phyloP scores from a whole-genome alignment of 306 rosid species.

The Cicer arietinum region DNA sequence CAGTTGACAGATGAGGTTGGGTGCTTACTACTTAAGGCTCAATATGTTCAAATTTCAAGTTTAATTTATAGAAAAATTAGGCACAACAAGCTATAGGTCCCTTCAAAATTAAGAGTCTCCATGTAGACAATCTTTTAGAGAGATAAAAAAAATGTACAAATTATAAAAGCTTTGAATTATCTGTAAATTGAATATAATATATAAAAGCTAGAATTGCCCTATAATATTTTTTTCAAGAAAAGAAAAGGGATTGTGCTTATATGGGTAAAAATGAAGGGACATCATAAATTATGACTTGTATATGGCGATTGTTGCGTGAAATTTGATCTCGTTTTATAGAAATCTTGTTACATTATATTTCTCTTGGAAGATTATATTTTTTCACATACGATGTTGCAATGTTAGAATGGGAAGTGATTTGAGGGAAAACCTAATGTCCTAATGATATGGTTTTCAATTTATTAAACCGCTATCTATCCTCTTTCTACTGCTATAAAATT shows the following conservation, averaged over 20 bases:
- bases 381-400: background rate
- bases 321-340: background rate
- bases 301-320: background rate
- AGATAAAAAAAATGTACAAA: background rate
- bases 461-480: background rate
- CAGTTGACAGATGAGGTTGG: background rate
- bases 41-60: background rate
- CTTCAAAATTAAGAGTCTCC: no score
- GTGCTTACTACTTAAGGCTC: no score
- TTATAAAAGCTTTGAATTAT: background rate
- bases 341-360: background rate
- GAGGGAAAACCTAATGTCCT: background rate
- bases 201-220: background rate
- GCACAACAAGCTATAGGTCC: no score
- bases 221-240: no score
- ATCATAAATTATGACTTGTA: no score
- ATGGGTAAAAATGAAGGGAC: no score
- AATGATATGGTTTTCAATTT: background rate
- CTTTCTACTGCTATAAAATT: no score
- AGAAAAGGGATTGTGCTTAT: no score
- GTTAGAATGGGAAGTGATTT: background rate
- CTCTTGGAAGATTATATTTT: background rate
- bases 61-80: no score
- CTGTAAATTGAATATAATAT: background rate
- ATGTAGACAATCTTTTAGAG: background rate